These are phyloP conservation scores for Combretum micranthum DNA, from an alignment of 345 rosid genomes.

Conservation along the genomic window DNA sequence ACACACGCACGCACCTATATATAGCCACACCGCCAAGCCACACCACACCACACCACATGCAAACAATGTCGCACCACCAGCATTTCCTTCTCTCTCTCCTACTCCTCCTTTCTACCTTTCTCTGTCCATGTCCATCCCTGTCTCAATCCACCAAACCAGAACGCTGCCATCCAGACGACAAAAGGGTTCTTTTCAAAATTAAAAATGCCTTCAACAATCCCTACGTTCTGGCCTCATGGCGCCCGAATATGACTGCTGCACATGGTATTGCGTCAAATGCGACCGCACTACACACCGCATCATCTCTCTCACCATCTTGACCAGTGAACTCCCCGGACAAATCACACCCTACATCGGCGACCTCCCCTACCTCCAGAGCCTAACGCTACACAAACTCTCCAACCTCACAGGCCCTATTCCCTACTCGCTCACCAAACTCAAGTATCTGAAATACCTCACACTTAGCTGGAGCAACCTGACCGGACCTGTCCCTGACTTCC, in stretches of 20 bases:
- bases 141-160: slow-evolving; percentile 7
- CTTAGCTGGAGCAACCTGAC: slow-evolving; percentile 15
- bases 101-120: too few species aligned
- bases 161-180: slow-evolving; percentile 52
- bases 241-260: slow-evolving; percentile 57
- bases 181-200: slow-evolving; percentile 48
- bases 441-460: slow-evolving; percentile 10
- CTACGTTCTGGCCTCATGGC: slow-evolving; percentile 64
- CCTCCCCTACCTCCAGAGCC: slow-evolving; percentile 14
- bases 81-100: too few species aligned
- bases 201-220: slow-evolving; percentile 56
- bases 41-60: too few species aligned
- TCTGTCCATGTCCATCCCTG: too few species aligned
- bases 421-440: slow-evolving; percentile 10
- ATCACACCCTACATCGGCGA: slow-evolving; percentile 15
- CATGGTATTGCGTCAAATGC: slow-evolving; percentile 65
- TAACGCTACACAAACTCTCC: slow-evolving; percentile 15
- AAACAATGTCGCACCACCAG: too few species aligned
- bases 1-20: too few species aligned
- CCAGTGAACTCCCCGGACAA: slow-evolving; percentile 9
- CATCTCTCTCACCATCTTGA: slow-evolving; percentile 37
- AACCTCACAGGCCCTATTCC: slow-evolving; percentile 21
- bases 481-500: slow-evolving; percentile 11
- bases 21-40: too few species aligned
- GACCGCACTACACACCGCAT: slow-evolving; percentile 51